Evolutionary conservation across 345 rosid species (phyloP).

Genomic region (Salix koriyanagi): DNA sequence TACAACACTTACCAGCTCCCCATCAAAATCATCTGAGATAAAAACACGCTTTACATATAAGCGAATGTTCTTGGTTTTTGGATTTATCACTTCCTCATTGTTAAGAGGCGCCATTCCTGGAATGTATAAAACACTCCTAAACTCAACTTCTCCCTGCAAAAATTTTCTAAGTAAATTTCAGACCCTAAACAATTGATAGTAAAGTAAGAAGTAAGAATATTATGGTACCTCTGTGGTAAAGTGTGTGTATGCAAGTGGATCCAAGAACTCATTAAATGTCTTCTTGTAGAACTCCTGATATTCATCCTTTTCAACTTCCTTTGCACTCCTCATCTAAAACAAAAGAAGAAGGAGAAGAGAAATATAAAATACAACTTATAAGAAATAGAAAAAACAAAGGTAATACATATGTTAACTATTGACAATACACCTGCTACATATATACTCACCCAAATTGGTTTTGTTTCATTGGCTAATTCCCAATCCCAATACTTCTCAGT

Average conservation of each 20-base stretch:
- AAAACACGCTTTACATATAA: slow-evolving; percentile 92
- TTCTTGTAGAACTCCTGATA: slow-evolving; percentile 91
- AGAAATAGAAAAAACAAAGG: background rate
- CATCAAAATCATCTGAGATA: slow-evolving; percentile 99
- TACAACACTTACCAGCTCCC: slow-evolving; percentile 74
- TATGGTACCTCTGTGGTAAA: slow-evolving; percentile 78
- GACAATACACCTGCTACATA: background rate
- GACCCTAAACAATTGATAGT: background rate
- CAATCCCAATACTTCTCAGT: slow-evolving; percentile 98
- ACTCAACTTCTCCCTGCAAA: slow-evolving; percentile 95
- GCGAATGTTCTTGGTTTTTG: slow-evolving; percentile 88
- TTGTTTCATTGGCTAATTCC: slow-evolving; percentile 92
- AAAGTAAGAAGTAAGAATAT: background rate
- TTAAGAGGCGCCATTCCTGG: slow-evolving; percentile 99
- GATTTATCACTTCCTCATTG: slow-evolving; percentile 79
- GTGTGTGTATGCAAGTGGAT: slow-evolving; percentile 80
- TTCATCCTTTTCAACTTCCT: slow-evolving; percentile 79
- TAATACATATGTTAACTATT: background rate
- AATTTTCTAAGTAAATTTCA: background rate
- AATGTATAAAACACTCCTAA: slow-evolving; percentile 82
- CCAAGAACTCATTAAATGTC: slow-evolving; percentile 86
- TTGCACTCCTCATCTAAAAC: slow-evolving; percentile 74
- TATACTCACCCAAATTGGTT: slow-evolving; percentile 88
- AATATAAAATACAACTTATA: background rate
- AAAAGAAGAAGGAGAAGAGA: too few species aligned